Evolutionary conservation across 495 filamentous ascomycete species (phyloP).

Genomic region (Immersiella caudata): DNA sequence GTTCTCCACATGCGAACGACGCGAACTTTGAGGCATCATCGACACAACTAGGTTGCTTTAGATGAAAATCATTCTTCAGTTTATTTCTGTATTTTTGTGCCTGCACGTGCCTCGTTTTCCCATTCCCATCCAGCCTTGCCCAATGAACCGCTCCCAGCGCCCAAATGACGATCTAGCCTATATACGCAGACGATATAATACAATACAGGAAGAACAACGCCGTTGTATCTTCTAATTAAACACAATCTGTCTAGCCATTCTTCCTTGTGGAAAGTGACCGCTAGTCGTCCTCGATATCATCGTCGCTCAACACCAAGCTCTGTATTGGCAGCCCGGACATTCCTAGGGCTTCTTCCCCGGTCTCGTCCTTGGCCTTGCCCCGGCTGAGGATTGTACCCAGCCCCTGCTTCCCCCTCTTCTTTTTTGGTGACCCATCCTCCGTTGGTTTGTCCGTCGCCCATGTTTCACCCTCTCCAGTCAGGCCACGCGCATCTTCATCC

Average conservation of each 20-base stretch:
- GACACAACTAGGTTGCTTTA: too few species aligned
- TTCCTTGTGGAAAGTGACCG: background rate
- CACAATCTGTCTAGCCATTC: background rate
- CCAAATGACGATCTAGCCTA: background rate
- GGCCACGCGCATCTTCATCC: constrained; percentile 41
- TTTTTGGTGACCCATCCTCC: constrained; percentile 47
- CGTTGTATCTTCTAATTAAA: background rate
- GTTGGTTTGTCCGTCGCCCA: constrained; percentile 63
- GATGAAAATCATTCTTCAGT: background rate
- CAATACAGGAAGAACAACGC: background rate
- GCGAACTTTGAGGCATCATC: too few species aligned
- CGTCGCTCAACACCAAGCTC: constrained; percentile 80
- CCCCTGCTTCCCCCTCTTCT: constrained; percentile 34
- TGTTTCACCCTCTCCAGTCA: constrained; percentile 40
- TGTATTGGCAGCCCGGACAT: constrained; percentile 52
- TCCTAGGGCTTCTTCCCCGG: constrained; percentile 25
- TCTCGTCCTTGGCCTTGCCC: constrained; percentile 24
- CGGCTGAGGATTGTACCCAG: constrained; percentile 36
- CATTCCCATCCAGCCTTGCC: background rate
- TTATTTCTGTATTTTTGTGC: background rate
- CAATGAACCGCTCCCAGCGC: background rate
- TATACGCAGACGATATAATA: background rate
- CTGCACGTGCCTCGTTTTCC: background rate
- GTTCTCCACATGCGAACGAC: too few species aligned
- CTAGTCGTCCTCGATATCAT: constrained; percentile 91